These are phyloP conservation scores for Neurospora hispaniola DNA, from an alignment of 495 filamentous ascomycete genomes.

Conservation along the genomic window DNA sequence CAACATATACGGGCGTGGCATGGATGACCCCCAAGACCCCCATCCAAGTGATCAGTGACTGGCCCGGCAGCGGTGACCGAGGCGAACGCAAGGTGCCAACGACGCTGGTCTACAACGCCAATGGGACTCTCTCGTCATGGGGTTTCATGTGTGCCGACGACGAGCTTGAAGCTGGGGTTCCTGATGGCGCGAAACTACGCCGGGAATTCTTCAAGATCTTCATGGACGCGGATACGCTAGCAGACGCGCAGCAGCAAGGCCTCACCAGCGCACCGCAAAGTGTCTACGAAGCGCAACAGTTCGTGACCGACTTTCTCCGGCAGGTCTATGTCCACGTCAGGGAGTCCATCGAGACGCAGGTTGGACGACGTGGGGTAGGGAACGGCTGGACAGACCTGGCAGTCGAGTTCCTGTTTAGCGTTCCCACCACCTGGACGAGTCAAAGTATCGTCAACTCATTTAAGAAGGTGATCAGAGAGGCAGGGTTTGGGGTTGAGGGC, in stretches of 20 bases:
- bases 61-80: slow-evolving; percentile 43
- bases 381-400: slow-evolving; percentile 33
- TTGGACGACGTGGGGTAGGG: slow-evolving; percentile 23
- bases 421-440: slow-evolving; percentile 58
- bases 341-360: slow-evolving; percentile 31
- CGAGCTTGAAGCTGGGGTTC: slow-evolving; percentile 15
- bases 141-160: slow-evolving; percentile 46
- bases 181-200: slow-evolving; percentile 20
- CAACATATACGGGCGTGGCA: slow-evolving; percentile 53
- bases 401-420: slow-evolving; percentile 56
- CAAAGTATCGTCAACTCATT: slow-evolving; percentile 48
- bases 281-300: slow-evolving; percentile 38
- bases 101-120: slow-evolving; percentile 38
- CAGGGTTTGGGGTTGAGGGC: slow-evolving; percentile 40
- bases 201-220: slow-evolving; percentile 54
- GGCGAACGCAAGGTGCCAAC: slow-evolving; percentile 52
- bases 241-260: slow-evolving; percentile 26
- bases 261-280: slow-evolving; percentile 19
- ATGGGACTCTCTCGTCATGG: slow-evolving; percentile 38
- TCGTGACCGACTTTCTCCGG: slow-evolving; percentile 45
- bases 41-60: slow-evolving; percentile 48
- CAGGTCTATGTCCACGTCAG: slow-evolving; percentile 47
- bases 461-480: slow-evolving; percentile 34
- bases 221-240: slow-evolving; percentile 33
- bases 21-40: slow-evolving; percentile 37